These are phyloP conservation scores for Leccinum angustisporum DNA, from an alignment of 1,284 basidiomycete genomes.

Conservation along the genomic window DNA sequence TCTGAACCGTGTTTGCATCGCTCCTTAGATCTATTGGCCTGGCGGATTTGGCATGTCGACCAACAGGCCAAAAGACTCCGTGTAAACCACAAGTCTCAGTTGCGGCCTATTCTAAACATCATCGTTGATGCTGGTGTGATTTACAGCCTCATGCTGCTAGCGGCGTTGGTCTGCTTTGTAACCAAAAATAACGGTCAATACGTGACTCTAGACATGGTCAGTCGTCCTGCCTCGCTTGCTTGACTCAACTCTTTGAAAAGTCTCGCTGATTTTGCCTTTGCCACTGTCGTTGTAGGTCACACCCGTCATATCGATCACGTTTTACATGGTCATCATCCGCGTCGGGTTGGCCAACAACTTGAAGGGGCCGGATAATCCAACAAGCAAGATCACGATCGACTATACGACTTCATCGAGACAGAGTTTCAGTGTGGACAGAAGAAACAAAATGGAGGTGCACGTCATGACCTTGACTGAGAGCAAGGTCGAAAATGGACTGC, in stretches of 20 bases:
- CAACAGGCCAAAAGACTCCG: conserved; percentile 1
- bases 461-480: conserved; percentile 2
- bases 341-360: conserved; percentile 13
- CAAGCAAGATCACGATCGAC: neutral
- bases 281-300: conserved; percentile 8
- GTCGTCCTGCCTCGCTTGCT: neutral
- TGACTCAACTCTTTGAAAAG: neutral
- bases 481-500: conserved; percentile 1
- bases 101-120: conserved; percentile 24
- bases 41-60: conserved; percentile 28
- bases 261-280: neutral
- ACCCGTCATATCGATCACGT: conserved; percentile 27
- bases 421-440: conserved; percentile 1
- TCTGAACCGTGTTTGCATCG: neutral
- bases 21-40: conserved; percentile 17
- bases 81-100: conserved; percentile 6
- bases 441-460: conserved; percentile 9
- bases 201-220: conserved; percentile 25
- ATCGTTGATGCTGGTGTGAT: conserved; percentile 27
- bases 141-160: conserved; percentile 23
- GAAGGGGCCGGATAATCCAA: neutral
- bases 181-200: conserved; percentile 14
- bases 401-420: neutral
- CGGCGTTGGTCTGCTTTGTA: conserved; percentile 12
- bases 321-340: conserved; percentile 28